Evolutionary conservation across 805 yeast genomes (phyloP).

Genomic region (Spathaspora arborariae): DNA sequence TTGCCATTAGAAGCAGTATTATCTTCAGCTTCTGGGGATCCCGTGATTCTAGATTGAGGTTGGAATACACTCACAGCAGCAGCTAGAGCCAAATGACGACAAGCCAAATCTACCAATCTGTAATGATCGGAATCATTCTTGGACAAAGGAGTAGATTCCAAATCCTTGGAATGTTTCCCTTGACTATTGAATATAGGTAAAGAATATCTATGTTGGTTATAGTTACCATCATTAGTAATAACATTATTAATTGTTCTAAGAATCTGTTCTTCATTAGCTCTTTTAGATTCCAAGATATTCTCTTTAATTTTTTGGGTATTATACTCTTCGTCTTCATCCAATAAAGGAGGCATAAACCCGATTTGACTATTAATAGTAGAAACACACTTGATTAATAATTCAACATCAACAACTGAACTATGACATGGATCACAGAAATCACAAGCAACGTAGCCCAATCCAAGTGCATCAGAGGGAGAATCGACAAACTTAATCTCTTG

Average conservation of each 20-base stretch:
- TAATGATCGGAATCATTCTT: constrained; percentile 68
- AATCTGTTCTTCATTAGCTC: constrained; percentile 21
- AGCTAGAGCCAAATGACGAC: constrained; percentile 79
- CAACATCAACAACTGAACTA: constrained; percentile 43
- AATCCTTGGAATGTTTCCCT: constrained; percentile 22
- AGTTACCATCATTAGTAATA: neutral
- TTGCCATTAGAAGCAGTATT: constrained; percentile 8
- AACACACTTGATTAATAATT: constrained; percentile 47
- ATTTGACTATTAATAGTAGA: constrained; percentile 51
- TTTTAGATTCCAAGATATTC: constrained; percentile 26
- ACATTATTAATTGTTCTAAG: constrained; percentile 16
- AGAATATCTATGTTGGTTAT: constrained; percentile 19
- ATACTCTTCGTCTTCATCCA: constrained; percentile 42
- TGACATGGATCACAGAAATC: constrained; percentile 50
- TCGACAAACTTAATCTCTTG: constrained; percentile 45
- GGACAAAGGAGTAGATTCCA: constrained; percentile 25
- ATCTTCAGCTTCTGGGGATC: constrained; percentile 10
- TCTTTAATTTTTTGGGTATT: constrained; percentile 35
- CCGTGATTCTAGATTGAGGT: constrained; percentile 18
- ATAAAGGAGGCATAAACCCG: constrained; percentile 53
- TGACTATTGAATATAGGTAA: constrained; percentile 26
- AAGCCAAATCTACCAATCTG: constrained; percentile 69
- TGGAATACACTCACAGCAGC: constrained; percentile 50
- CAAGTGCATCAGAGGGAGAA: constrained; percentile 38
- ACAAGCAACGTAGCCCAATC: constrained; percentile 49